Base-by-base conservation (phyloP, 1,284 basidiomycete species). In the Ustilago tritici region DNA sequence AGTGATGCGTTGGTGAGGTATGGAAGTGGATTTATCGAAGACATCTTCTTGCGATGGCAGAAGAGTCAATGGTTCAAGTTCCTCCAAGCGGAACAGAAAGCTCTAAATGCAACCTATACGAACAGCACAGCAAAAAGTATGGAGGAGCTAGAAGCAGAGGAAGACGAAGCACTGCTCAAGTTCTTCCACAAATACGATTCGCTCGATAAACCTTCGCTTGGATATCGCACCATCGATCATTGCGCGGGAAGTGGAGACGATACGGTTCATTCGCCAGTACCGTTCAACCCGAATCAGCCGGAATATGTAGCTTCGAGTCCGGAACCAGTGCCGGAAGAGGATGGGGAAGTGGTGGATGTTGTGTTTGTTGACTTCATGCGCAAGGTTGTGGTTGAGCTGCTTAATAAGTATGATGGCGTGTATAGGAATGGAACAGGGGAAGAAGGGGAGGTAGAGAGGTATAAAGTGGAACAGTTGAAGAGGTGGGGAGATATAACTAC, bases 161-260 rank as follows among this genome's bases (percentile, higher is more conserved):
- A 80, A 19, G 78, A 70, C 47, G 65, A 71, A 52, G 64, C 63
- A 32, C 41, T 71, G 56, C 61, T 65, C 47, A 71, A 62, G 32
- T 72, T 73, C 46, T 68, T 70, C 52, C 19, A 64, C 64, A 66
- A 70, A 54, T 70, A 77, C 66, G 76, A 78, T 31, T 70, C 70
- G 55, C 61, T 69, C 31, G 73, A 69, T 23, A 62, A 63, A 34
- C 67, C 80, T 8, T 82, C 82, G 19, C 59, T 85, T 0, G 84
- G 84, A n/a, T 85, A 85, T 47, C 79, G 83, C n/a, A 85, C 84
- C n/a, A 76, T 78, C 5, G 84, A 85, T 63, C 66, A 61, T 19
- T 82, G 76, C 54, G 57, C 65, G 0, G 81, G 79, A 3, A 15
- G 43, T 8, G 84, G 84, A n/a, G 84, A 85, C 64, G 84, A 85